These are phyloP conservation scores for Zea mays DNA, from an alignment of 176 grass and related monocot species.

Conservation along the genomic window DNA sequence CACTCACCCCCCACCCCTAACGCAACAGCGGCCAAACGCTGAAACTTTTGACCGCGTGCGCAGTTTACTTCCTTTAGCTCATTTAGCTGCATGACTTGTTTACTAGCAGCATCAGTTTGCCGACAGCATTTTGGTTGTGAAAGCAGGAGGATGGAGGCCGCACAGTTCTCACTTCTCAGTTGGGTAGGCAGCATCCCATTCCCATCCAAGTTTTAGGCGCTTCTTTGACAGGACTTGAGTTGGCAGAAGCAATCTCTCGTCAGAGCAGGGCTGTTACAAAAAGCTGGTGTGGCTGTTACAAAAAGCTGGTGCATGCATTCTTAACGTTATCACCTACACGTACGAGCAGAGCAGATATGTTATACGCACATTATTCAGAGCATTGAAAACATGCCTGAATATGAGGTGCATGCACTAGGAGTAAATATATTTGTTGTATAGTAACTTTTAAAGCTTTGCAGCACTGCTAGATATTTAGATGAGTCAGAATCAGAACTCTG, in stretches of 20 bases:
- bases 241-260: not conserved
- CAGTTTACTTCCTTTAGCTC: not conserved
- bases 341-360: not conserved
- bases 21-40: not conserved
- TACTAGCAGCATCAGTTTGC: not conserved
- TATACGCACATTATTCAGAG: not conserved
- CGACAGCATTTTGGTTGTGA: not conserved
- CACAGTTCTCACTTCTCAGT: not conserved
- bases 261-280: not conserved
- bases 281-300: not conserved
- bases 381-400: constrained; percentile 24
- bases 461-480: not conserved
- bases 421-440: not conserved
- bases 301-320: constrained; percentile 3
- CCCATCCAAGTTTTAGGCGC: constrained; percentile 18
- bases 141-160: too few relatives aligned
- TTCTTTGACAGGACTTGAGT: not conserved
- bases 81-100: not conserved
- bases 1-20: too few relatives aligned
- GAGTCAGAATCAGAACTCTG: not conserved
- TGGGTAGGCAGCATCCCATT: constrained; percentile 26
- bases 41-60: not conserved
- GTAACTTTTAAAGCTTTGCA: not conserved
- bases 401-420: constrained; percentile 7
- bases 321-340: not conserved